Evolutionary conservation across 208 protist species (phyloP).

Genomic region (Spironucleus salmonicida): DNA sequence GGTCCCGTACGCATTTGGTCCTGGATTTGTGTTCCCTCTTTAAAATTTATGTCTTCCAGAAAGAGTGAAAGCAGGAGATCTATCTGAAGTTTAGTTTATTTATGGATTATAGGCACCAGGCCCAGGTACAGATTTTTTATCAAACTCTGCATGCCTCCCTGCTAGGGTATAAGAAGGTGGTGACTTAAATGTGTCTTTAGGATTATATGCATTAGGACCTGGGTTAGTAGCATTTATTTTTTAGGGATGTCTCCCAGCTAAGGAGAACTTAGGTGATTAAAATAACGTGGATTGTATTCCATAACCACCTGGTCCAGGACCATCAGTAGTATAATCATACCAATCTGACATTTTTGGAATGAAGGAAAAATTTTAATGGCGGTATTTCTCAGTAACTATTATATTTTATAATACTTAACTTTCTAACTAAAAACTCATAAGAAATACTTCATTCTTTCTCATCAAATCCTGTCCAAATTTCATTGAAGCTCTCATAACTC

Average conservation of each 20-base stretch:
- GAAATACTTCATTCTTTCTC: too few relatives aligned
- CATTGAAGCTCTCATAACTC: too few relatives aligned
- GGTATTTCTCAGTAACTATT: too few relatives aligned
- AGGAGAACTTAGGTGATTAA: background rate
- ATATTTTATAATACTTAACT: too few relatives aligned
- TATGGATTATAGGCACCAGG: background rate
- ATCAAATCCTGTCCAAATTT: too few relatives aligned
- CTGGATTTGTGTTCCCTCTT: background rate
- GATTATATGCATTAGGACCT: slow-evolving; percentile 3
- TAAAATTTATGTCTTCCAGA: background rate
- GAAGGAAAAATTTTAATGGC: too few relatives aligned
- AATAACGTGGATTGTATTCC: background rate
- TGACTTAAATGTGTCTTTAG: background rate
- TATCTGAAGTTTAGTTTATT: background rate
- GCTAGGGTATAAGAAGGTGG: background rate
- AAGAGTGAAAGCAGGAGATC: slow-evolving; percentile 10
- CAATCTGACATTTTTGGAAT: too few relatives aligned
- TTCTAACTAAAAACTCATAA: too few relatives aligned
- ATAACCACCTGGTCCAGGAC: slow-evolving; percentile 10
- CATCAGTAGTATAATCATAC: slow-evolving; percentile 9
- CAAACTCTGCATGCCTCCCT: background rate
- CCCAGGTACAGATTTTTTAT: background rate
- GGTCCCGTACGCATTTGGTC: background rate
- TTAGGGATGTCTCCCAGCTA: background rate
- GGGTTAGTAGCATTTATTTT: background rate